Percentiles rank a stretch among this genome's conserved stretches.
Conservation (phyloP, 2,329 filamentous ascomycete species). For the Colletotrichum karsti region DNA sequence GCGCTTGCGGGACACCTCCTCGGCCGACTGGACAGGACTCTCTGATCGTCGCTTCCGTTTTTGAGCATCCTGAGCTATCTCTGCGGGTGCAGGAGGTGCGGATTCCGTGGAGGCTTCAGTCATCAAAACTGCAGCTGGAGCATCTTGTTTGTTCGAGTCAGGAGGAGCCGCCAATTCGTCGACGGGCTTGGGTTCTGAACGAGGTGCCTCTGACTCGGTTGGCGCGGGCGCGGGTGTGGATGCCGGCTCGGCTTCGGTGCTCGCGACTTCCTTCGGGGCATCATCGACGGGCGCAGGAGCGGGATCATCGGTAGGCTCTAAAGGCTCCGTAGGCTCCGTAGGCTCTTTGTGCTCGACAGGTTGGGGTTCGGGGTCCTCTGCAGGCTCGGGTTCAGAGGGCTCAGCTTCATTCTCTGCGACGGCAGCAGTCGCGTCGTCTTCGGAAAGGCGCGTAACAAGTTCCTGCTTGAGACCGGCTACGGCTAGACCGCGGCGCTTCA, state of each 20-base stretch:
- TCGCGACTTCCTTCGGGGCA: not conserved
- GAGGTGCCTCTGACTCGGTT: conserved; percentile 33
- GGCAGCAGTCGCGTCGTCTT: conserved; percentile 40
- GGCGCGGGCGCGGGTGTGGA: not conserved
- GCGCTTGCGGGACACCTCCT: conserved; percentile 65
- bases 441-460: conserved; percentile 71
- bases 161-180: not conserved
- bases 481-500: conserved; percentile 76
- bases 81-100: conserved; percentile 21
- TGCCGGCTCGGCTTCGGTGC: not conserved
- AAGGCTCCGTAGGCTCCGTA: conserved; percentile 22
- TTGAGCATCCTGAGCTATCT: conserved; percentile 58
- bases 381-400: not conserved
- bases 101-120: conserved; percentile 2
- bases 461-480: conserved; percentile 77
- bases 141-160: not conserved
- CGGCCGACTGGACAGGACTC: conserved; percentile 64
- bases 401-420: conserved; percentile 16
- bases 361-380: not conserved
- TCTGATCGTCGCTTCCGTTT: conserved; percentile 75
- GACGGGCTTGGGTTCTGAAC: not conserved
- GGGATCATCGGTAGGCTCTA: no score
- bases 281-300: conserved; percentile 10
- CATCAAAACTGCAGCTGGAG: not conserved
- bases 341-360: conserved; percentile 27